Base-by-base conservation (phyloP, 2,329 filamentous ascomycete species). In the Alternaria triticina region DNA sequence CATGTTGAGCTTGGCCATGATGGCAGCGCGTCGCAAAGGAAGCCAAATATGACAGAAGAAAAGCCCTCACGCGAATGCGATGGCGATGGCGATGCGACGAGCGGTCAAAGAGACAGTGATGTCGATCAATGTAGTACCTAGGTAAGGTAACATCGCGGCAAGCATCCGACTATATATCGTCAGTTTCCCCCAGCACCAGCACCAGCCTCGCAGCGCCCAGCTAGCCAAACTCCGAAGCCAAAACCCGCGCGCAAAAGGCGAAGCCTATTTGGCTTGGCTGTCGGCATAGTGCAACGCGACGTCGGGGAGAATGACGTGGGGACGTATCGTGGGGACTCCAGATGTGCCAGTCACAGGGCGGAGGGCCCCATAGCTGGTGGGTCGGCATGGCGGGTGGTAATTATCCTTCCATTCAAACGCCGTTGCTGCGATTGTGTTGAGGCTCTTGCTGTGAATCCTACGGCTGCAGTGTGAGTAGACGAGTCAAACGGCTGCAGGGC, bases 1-100 rank as follows among this genome's bases (percentile, higher is more conserved):
- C n/a, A 80, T 59, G 54, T 75, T 68, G 36, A 78, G 70, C 54
- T 75, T 78, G 40, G 69, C 73, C 78, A 79, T 81, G 9, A 9
- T 55, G 59, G 65, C 58, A 45, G 13, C 30, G 43, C 33, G 49
- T 33, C n/a, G n/a, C 28, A 43, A 30, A 47, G n/a, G 8, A 13
- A n/a, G 22, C 22, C 20, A 36, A 23, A 27, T 28, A 27, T 20
- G 22, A 30, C 55, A 44, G 17, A 58, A 36, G 22, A 49, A 44
- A 20, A 22, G 33, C 27, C 15, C 27, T 12, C 43, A 30, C 20
- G 20, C 49, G 27, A 40, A 57, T 40, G 54, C 27, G 20, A 49
- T 50, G 23, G 54, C 43, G 27, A 56, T 22, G 22, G 45, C 28
- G 47, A 52, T 22, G 33, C 33, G 33, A 36, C 33, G 20, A 23